Evolutionary conservation across 495 filamentous ascomycete species (phyloP), one percentile per base, ranked within the genome.

Genomic region (Clavariopsis aquatica): DNA sequence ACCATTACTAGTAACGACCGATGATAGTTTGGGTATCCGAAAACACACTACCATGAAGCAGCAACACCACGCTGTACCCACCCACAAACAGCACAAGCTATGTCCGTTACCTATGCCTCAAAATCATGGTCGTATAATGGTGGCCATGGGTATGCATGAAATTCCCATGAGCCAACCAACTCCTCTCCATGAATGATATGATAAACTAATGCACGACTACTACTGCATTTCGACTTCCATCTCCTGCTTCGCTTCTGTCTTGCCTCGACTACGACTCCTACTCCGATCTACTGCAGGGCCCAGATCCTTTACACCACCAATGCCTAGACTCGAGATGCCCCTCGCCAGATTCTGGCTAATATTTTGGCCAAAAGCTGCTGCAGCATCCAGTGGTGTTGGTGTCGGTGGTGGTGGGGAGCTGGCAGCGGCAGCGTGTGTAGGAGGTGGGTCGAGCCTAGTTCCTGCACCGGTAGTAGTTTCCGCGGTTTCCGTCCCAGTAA

Each of bases 191-290:
- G 38, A 36, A 9, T n/a, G 38, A 6, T 17, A 9, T n/a, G 4
- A 43, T 36, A 36, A 36, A 36, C 15, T 8, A 9, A 43, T 43
- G 38, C 38, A 43, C 20, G 12, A 34, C 12, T 36, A 62, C 31
- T 67, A 70, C 46, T 70, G 68, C 68, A 70, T 66, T 64, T 70
- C 68, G 38, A 70, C 68, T 49, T 70, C 68, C 64, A 70, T 57
- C 47, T 64, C 64, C 59, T 70, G 24, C 51, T 49, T 64, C 41
- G 28, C 17, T 24, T 17, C 52, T 10, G 41, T 64, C 24, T 38
- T 38, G 15, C 24, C 24, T 15, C 17, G 46, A 56, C 65, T 68
- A 23, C 26, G 24, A 51, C 53, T 68, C 20, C 49, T 43, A 53
- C 52, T 54, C 55, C 64, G 52, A 52, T n/a, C 49, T 17, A 34